These are phyloP conservation scores for Trametes elegans DNA, from an alignment of 768 basidiomycete genomes.

Conservation along the genomic window DNA sequence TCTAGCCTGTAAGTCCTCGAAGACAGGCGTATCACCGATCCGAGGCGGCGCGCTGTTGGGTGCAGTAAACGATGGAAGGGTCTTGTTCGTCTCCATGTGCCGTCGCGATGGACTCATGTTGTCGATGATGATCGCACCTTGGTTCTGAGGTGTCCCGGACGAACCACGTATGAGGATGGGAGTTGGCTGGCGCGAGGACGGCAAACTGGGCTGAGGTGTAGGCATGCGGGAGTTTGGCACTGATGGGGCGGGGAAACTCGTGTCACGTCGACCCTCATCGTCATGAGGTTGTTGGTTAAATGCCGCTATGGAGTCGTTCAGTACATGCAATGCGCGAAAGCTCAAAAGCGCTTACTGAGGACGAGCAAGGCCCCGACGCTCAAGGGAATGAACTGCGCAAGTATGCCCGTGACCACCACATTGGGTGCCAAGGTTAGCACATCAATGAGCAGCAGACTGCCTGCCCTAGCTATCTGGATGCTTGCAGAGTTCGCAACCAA, in stretches of 20 bases:
- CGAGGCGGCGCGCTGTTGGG: slow-evolving; percentile 23
- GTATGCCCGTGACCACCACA: slow-evolving; percentile 32
- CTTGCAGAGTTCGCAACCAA: slow-evolving; percentile 27
- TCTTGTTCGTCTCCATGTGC: neutral
- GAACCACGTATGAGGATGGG: neutral
- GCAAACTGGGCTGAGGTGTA: neutral
- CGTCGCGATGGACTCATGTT: neutral
- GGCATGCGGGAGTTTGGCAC: neutral
- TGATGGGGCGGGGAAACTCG: neutral
- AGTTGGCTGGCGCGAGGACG: neutral
- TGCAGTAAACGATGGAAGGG: neutral
- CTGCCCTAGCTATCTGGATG: slow-evolving; percentile 31
- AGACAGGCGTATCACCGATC: slow-evolving; percentile 4
- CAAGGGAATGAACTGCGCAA: slow-evolving; percentile 43
- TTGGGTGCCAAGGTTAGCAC: slow-evolving; percentile 40
- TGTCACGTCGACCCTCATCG: too few relatives aligned
- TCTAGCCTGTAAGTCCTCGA: slow-evolving; percentile 5
- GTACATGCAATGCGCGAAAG: neutral
- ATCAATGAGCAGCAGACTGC: slow-evolving; percentile 44
- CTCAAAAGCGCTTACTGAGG: slow-evolving; percentile 34
- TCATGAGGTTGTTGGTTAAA: slow-evolving; percentile 16
- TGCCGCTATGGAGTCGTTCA: slow-evolving; percentile 4
- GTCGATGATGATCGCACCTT: neutral
- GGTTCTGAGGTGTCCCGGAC: neutral
- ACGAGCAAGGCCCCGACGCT: slow-evolving; percentile 41